Evolutionary conservation across 2,329 filamentous ascomycete species (phyloP).

Genomic region (Sarocladium strictum): DNA sequence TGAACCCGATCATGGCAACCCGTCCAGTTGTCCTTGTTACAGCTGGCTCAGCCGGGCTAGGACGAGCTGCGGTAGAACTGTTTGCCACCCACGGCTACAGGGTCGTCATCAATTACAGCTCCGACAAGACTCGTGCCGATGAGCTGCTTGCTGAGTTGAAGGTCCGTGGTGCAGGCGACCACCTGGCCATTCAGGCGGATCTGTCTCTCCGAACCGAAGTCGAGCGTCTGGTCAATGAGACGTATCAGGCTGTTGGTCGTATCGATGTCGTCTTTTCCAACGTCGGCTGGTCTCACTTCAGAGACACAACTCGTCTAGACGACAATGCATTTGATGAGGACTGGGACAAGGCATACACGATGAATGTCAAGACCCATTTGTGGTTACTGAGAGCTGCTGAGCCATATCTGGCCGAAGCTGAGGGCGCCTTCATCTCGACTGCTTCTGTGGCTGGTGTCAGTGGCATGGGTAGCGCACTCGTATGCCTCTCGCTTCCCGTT

Average conservation of each 20-base stretch:
- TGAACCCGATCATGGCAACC: constrained; percentile 14
- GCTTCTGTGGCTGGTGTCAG: constrained; percentile 60
- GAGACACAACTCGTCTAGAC: constrained; percentile 39
- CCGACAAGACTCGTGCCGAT: constrained; percentile 53
- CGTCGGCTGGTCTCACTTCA: constrained; percentile 50
- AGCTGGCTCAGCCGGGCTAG: constrained; percentile 59
- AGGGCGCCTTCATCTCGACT: constrained; percentile 58
- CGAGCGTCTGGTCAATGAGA: constrained; percentile 50
- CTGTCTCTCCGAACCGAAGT: constrained; percentile 56
- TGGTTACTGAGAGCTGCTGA: constrained; percentile 53
- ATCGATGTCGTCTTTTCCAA: constrained; percentile 77
- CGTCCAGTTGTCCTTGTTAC: constrained; percentile 39
- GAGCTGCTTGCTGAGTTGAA: constrained; percentile 51
- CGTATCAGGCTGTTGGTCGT: constrained; percentile 50
- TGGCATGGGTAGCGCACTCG: constrained; percentile 54
- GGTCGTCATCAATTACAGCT: constrained; percentile 68
- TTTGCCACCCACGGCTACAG: constrained; percentile 65
- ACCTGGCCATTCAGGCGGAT: constrained; percentile 59
- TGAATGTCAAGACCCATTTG: constrained; percentile 59
- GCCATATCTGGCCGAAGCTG: constrained; percentile 45
- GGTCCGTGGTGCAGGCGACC: constrained; percentile 33
- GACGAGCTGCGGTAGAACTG: constrained; percentile 59
- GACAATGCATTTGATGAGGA: constrained; percentile 51
- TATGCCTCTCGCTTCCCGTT: constrained; percentile 18
- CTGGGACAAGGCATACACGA: constrained; percentile 53